phyloP scores from a whole-genome alignment of 2,329 filamentous ascomycete genomes.

The Alternaria longipes region DNA sequence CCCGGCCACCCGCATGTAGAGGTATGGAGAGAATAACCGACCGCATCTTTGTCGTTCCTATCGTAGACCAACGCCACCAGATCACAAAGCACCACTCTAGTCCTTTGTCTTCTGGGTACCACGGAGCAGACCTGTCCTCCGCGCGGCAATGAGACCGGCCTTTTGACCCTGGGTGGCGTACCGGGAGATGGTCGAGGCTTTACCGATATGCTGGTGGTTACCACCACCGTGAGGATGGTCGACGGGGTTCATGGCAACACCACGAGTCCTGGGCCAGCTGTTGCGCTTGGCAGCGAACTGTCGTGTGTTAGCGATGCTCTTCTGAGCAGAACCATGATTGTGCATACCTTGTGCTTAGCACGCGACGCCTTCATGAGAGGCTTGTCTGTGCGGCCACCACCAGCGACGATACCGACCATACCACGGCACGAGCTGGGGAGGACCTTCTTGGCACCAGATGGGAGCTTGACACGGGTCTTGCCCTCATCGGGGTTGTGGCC shows the following conservation, averaged over 20 bases:
- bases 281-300: slow-evolving; percentile 99
- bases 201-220: slow-evolving; percentile 99
- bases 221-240: slow-evolving; percentile 84
- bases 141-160: slow-evolving; percentile 99
- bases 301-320: slow-evolving; percentile 15
- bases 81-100: slow-evolving; percentile 44
- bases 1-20: slow-evolving; percentile 50
- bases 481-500: slow-evolving; percentile 71
- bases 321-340: not conserved
- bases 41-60: slow-evolving; percentile 43
- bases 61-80: slow-evolving; percentile 38
- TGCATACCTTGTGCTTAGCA: slow-evolving; percentile 86
- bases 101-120: slow-evolving; percentile 99
- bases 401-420: slow-evolving; percentile 99
- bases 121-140: slow-evolving; percentile 99
- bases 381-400: slow-evolving; percentile 99
- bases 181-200: slow-evolving; percentile 98
- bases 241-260: slow-evolving; percentile 99
- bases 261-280: slow-evolving; percentile 99
- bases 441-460: slow-evolving; percentile 98
- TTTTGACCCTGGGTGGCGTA: slow-evolving; percentile 99
- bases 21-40: slow-evolving; percentile 51
- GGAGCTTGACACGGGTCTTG: slow-evolving; percentile 99
- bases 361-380: slow-evolving; percentile 98
- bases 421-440: slow-evolving; percentile 90